Conservation (phyloP, 495 filamentous ascomycete genomes). For the Delitschia confertaspora region DNA sequence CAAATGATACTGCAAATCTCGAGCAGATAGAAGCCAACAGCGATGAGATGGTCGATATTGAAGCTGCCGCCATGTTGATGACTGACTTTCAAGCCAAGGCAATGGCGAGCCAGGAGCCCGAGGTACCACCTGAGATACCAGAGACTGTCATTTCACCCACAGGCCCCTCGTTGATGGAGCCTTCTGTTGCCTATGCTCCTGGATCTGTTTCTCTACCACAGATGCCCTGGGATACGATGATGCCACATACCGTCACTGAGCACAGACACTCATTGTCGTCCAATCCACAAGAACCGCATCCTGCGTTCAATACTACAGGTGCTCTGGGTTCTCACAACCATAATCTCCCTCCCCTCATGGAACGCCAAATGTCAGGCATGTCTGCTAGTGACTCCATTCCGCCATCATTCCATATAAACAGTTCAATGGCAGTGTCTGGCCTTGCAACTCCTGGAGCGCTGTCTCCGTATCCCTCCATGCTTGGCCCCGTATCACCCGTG, state of each 20-base stretch:
- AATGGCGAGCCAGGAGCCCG: constrained; percentile 64
- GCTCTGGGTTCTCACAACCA: constrained; percentile 47
- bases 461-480: constrained; percentile 68
- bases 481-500: constrained; percentile 60
- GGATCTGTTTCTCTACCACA: constrained; percentile 73
- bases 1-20: constrained; percentile 76
- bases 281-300: constrained; percentile 57
- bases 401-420: constrained; percentile 55
- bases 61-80: constrained; percentile 98
- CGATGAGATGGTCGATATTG: constrained; percentile 93
- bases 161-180: constrained; percentile 36
- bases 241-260: constrained; percentile 48
- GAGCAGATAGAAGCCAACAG: constrained; percentile 92
- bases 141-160: constrained; percentile 66
- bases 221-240: constrained; percentile 83
- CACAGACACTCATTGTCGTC: constrained; percentile 58
- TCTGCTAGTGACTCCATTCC: constrained; percentile 50
- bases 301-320: constrained; percentile 46
- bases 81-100: constrained; percentile 98
- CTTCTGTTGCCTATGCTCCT: constrained; percentile 45
- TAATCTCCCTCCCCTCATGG: constrained; percentile 58
- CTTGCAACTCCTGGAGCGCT: constrained; percentile 71
- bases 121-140: constrained; percentile 50
- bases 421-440: constrained; percentile 58
- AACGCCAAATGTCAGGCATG: constrained; percentile 49